phyloP scores from a whole-genome alignment of 1,139 yeast genomes.

The Debaryomyces robertsiae region DNA sequence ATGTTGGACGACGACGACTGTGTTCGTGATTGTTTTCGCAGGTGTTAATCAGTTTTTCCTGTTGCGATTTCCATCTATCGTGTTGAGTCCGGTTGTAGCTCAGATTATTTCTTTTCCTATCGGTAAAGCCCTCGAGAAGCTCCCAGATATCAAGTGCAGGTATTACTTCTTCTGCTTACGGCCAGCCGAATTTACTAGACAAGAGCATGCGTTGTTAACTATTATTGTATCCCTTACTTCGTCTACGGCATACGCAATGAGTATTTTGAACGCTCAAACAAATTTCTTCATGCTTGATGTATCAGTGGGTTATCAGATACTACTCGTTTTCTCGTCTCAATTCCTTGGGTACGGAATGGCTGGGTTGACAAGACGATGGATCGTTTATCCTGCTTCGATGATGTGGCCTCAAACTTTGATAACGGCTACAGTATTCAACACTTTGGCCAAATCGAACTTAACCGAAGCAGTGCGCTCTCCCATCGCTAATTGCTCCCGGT shows the following conservation, averaged over 20 bases:
- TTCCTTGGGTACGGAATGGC: slow-evolving; percentile 27
- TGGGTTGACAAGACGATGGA: slow-evolving; percentile 24
- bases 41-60: slow-evolving; percentile 28
- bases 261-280: slow-evolving; percentile 49
- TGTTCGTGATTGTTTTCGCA: slow-evolving; percentile 22
- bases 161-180: slow-evolving; percentile 43
- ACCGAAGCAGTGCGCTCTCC: slow-evolving; percentile 17
- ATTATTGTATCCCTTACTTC: slow-evolving; percentile 51
- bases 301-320: slow-evolving; percentile 48
- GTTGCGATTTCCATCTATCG: slow-evolving; percentile 23
- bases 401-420: slow-evolving; percentile 29
- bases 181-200: slow-evolving; percentile 48
- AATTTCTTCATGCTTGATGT: slow-evolving; percentile 44
- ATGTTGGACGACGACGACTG: slow-evolving; percentile 18
- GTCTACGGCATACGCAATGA: slow-evolving; percentile 45
- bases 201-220: slow-evolving; percentile 58
- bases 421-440: slow-evolving; percentile 27
- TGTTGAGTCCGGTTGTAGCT: slow-evolving; percentile 36
- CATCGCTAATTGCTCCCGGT: slow-evolving; percentile 21
- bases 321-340: slow-evolving; percentile 39
- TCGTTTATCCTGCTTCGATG: slow-evolving; percentile 27
- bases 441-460: slow-evolving; percentile 20
- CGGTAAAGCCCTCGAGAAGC: slow-evolving; percentile 43
- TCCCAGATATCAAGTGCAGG: slow-evolving; percentile 54
- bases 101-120: slow-evolving; percentile 62